phyloP scores from a whole-genome alignment of 139 green algal species.

The Pycnococcus provasolii region DNA sequence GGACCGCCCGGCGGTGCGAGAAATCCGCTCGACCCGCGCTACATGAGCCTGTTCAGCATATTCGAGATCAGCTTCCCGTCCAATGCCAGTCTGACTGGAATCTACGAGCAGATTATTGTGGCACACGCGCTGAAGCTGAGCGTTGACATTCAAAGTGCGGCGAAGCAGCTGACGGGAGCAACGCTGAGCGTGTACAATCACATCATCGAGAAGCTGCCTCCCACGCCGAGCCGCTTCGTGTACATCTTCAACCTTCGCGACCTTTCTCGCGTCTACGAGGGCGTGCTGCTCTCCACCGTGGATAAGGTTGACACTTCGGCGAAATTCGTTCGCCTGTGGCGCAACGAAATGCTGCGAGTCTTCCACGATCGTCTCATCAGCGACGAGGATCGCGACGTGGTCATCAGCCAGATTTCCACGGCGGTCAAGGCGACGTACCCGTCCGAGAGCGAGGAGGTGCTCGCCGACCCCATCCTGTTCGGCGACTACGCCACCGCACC shows the following conservation, averaged over 20 bases:
- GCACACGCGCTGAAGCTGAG: constrained; percentile 44
- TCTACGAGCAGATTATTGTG: constrained; percentile 60
- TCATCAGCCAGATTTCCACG: constrained; percentile 29
- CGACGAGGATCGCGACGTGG: constrained; percentile 38
- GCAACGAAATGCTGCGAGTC: constrained; percentile 56
- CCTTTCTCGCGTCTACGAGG: constrained; percentile 53
- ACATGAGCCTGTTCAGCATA: constrained; percentile 64
- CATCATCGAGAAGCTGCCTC: constrained; percentile 61
- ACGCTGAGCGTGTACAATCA: constrained; percentile 62
- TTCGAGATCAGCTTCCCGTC: constrained; percentile 73
- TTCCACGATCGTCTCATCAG: constrained; percentile 64
- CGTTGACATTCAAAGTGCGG: constrained; percentile 37
- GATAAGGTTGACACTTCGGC: constrained; percentile 39
- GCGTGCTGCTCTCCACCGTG: constrained; percentile 44
- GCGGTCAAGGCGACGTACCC: constrained; percentile 34
- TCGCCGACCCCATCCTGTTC: constrained; percentile 61
- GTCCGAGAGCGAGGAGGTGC: constrained; percentile 28
- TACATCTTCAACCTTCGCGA: constrained; percentile 82
- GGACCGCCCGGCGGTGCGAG: constrained; percentile 67
- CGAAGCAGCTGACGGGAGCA: constrained; percentile 39
- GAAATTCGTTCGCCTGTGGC: constrained; percentile 56
- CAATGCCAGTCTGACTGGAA: constrained; percentile 55
- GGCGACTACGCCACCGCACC: constrained; percentile 46
- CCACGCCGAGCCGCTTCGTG: constrained; percentile 65
- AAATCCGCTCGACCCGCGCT: constrained; percentile 70